Evolutionary conservation across 176 grass and related monocot genomes (phyloP).

Genomic region (Zoysia japonica): DNA sequence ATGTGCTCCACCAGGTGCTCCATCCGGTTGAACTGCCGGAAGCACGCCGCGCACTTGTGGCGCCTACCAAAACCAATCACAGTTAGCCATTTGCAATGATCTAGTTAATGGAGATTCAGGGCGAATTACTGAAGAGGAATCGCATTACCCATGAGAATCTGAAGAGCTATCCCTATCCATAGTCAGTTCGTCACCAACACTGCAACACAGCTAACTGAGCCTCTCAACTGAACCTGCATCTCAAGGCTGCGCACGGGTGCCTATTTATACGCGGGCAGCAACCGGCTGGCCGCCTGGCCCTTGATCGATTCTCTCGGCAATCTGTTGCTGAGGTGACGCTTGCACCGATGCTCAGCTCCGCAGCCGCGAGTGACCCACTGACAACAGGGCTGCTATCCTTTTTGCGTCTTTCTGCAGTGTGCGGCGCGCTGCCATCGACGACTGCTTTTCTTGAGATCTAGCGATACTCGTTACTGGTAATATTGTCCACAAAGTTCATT

Average conservation of each 20-base stretch:
- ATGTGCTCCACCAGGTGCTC: conserved; percentile 95
- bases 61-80: conserved; percentile 32
- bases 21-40: conserved; percentile 78
- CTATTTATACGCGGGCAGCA: conserved; percentile 39
- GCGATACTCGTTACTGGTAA: not conserved
- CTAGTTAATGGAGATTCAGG: not conserved
- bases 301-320: conserved; percentile 1
- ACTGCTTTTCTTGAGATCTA: not conserved
- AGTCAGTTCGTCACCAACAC: not conserved
- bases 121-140: not conserved
- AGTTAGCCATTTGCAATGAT: not conserved
- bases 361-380: not conserved
- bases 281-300: not conserved
- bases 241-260: not conserved
- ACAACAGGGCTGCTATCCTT: not conserved
- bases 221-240: not conserved
- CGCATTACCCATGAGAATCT: conserved; percentile 31
- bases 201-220: not conserved
- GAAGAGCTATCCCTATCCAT: conserved; percentile 30
- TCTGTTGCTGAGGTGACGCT: not conserved
- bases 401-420: not conserved
- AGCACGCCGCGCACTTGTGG: conserved; percentile 80
- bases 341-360: not conserved
- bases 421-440: not conserved
- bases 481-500: not conserved